phyloP scores from a whole-genome alignment of 2,329 filamentous ascomycete genomes.

The Dactylellina cionopaga region DNA sequence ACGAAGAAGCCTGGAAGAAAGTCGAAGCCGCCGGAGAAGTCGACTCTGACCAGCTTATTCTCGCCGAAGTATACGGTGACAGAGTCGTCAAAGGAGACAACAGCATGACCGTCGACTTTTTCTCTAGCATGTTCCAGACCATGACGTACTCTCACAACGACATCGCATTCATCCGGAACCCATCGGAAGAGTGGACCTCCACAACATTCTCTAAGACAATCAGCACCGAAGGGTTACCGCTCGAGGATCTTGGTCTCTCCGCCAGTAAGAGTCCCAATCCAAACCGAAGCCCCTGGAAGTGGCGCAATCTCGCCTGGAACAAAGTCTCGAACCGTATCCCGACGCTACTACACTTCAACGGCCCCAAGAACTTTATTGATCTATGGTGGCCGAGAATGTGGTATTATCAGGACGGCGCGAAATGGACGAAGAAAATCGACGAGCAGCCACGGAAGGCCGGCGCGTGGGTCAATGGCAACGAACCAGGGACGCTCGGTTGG shows the following conservation, averaged over 20 bases:
- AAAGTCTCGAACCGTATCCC: slow-evolving; percentile 48
- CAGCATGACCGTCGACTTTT: slow-evolving; percentile 56
- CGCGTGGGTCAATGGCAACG: slow-evolving; percentile 27
- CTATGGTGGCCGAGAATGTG: slow-evolving; percentile 52
- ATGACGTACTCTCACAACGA: slow-evolving; percentile 53
- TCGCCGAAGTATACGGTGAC: slow-evolving; percentile 63
- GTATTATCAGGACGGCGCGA: slow-evolving; percentile 43
- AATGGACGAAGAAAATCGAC: slow-evolving; percentile 42
- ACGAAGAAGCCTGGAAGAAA: slow-evolving; percentile 58
- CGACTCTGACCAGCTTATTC: slow-evolving; percentile 63
- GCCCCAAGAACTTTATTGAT: slow-evolving; percentile 46
- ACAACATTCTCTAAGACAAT: slow-evolving; percentile 33
- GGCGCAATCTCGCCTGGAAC: slow-evolving; percentile 47
- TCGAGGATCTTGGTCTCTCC: slow-evolving; percentile 39
- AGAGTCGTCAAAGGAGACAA: slow-evolving; percentile 62
- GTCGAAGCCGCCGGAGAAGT: slow-evolving; percentile 59
- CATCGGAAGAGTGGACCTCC: slow-evolving; percentile 32
- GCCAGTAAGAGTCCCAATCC: slow-evolving; percentile 41
- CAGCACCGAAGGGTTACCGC: slow-evolving; percentile 11
- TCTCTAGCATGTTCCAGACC: slow-evolving; percentile 50
- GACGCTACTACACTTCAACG: slow-evolving; percentile 51
- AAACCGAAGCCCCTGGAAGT: slow-evolving; percentile 50
- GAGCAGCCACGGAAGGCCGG: slow-evolving; percentile 17
- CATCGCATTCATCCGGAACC: slow-evolving; percentile 37
- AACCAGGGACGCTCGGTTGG: slow-evolving; percentile 20